These are phyloP conservation scores for Paraphaeosphaeria minitans DNA, from an alignment of 2,329 filamentous ascomycete species.

Conservation along the genomic window DNA sequence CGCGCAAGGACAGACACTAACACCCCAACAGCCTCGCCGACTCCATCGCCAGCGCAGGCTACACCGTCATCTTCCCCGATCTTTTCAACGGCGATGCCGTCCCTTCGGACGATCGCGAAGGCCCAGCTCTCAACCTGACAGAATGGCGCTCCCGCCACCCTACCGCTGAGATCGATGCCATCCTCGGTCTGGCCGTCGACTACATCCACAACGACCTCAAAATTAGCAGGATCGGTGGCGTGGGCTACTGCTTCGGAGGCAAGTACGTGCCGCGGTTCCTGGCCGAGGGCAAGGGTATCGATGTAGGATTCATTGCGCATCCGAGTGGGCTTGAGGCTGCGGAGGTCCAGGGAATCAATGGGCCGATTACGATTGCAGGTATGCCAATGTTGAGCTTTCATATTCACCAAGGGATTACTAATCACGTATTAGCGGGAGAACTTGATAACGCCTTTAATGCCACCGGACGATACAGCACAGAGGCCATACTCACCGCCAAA, in stretches of 20 bases:
- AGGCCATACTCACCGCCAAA: conserved; percentile 31
- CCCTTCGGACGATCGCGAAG: conserved; percentile 37
- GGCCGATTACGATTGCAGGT: conserved; percentile 69
- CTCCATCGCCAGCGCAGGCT: conserved; percentile 36
- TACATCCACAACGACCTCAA: conserved; percentile 59
- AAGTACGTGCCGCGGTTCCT: conserved; percentile 74
- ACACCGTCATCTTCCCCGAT: conserved; percentile 41
- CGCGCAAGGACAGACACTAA: not conserved
- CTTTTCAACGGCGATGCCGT: conserved; percentile 42
- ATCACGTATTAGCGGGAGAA: conserved; percentile 14
- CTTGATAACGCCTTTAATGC: conserved; percentile 21
- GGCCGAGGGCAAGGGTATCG: conserved; percentile 56
- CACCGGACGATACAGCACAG: conserved; percentile 21
- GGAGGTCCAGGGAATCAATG: conserved; percentile 69
- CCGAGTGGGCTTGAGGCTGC: conserved; percentile 70
- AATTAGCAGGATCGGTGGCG: conserved; percentile 63
- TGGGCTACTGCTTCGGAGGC: conserved; percentile 76
- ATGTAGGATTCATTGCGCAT: conserved; percentile 72
- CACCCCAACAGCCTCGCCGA: conserved; percentile 34
- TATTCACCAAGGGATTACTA: not conserved
- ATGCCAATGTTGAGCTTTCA: not conserved
- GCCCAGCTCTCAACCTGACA: conserved; percentile 38
- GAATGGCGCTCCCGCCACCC: conserved; percentile 54
- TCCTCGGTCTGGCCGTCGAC: conserved; percentile 60
- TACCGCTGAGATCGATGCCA: conserved; percentile 51